Evolutionary conservation across 352 stramenopile species (phyloP), one percentile per base, ranked within the genome.

Genomic region (Globisporangium heterothallicum): DNA sequence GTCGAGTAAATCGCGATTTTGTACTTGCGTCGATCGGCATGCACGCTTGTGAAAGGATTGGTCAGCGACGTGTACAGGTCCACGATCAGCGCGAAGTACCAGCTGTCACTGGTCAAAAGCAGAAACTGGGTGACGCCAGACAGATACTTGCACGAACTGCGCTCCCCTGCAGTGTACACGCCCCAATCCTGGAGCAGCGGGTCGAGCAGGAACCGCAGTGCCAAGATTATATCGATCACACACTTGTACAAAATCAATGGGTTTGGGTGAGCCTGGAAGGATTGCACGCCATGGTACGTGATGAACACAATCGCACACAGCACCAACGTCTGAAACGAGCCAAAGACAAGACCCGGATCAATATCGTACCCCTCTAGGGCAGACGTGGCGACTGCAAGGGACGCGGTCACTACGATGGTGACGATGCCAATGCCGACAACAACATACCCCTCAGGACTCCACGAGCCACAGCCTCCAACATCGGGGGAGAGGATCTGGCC

Each of bases 341-440:
- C 82, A 49, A 90, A 85, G 2, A 92, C 77, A 16, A 90, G 66
- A 0, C 82, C 82, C 2, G 74, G 63, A 51, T 92, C 71, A 29
- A 86, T 84, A 27, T 52, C 59, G 58, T 90, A 98, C 78, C 95
- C 97, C 57, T 97, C 88, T 9, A 91, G 60, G 0, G 22, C 45
- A 7, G 61, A 43, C 1, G 70, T 62, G 3, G 61, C 58, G 36
- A 86, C 44, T 4, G 79, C 59, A 19, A 78, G 55, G 0, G 64
- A 42, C 10, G 71, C 54, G 30, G 70, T 84, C 1, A 74, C 10
- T 18, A 87, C 18, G 10, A 87, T 21, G 13, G 76, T 70, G 21
- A 68, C 41, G n/a, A 76, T 21, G 0, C 72, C 75, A 1, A 87
- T 57, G 6, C 21, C 46, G 0, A 80, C 50, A 4, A 88, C 78